Conservation (phyloP, 129 eudicot species). For the Tagetes patula region DNA sequence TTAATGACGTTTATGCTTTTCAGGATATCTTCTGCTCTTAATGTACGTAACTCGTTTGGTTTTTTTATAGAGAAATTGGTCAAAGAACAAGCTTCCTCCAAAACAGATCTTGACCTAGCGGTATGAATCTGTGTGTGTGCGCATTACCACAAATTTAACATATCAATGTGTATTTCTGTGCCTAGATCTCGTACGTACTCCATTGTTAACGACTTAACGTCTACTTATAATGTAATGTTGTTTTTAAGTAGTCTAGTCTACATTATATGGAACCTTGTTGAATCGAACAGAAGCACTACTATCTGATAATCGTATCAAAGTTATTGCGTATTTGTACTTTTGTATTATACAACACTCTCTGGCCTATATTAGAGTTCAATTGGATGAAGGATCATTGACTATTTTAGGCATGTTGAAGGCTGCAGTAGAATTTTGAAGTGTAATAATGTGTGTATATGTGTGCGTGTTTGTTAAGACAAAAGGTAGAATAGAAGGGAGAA, state of each 20-base stretch:
- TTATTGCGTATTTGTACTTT: conserved; percentile 9
- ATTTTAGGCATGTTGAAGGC: conserved; percentile 15
- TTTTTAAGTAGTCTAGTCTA: background rate
- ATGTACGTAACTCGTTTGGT: conserved; percentile 1
- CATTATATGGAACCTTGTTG: background rate
- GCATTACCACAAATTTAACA: background rate
- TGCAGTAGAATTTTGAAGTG: background rate
- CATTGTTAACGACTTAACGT: background rate
- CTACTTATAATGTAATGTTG: conserved; percentile 10
- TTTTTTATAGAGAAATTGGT: conserved; percentile 81
- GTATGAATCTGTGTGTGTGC: conserved; percentile 34
- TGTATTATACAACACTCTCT: background rate
- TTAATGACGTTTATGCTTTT: background rate
- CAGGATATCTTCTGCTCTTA: background rate
- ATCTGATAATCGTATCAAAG: conserved; percentile 9
- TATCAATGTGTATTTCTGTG: conserved; percentile 6
- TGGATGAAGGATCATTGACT: conserved; percentile 18
- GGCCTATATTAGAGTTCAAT: conserved; percentile 13
- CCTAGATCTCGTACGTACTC: background rate
- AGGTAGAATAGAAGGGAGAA: conserved; percentile 16
- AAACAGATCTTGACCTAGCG: conserved; percentile 91
- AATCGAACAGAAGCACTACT: background rate
- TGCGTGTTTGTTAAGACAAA: background rate
- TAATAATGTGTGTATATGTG: background rate
- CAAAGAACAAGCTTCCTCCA: conserved; percentile 85